Evolutionary conservation across 805 yeast genomes (phyloP).

Genomic region (Nakazawaea holstii): DNA sequence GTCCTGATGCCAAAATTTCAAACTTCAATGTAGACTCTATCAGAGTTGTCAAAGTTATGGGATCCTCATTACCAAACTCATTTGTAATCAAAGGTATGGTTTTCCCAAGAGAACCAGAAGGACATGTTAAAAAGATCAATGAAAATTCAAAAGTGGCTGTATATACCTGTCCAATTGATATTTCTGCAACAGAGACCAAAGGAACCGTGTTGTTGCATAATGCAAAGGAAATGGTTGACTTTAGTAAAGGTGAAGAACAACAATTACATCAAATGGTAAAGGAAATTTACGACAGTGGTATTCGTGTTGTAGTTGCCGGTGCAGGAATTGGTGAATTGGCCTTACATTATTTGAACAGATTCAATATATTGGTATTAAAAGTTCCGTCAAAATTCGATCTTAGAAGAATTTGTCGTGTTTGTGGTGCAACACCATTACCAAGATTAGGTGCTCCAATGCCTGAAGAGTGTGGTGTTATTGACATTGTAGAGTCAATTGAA

Average conservation of each 20-base stretch:
- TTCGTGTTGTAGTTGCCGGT: constrained; percentile 89
- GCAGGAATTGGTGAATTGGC: constrained; percentile 91
- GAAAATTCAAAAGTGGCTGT: constrained; percentile 81
- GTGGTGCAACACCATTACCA: constrained; percentile 96
- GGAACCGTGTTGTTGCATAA: constrained; percentile 95
- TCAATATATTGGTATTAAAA: constrained; percentile 76
- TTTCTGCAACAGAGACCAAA: constrained; percentile 94
- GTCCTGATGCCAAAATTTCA: constrained; percentile 32
- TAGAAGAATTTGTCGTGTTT: constrained; percentile 90
- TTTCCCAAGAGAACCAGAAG: constrained; percentile 96
- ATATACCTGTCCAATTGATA: constrained; percentile 90
- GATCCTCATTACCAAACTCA: constrained; percentile 68
- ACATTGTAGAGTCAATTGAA: constrained; percentile 83
- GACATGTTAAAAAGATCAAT: constrained; percentile 62
- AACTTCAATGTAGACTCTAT: constrained; percentile 86
- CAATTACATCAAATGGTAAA: constrained; percentile 83
- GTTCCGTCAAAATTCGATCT: constrained; percentile 93
- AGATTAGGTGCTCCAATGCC: constrained; percentile 93
- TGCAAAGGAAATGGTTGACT: constrained; percentile 95
- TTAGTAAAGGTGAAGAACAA: constrained; percentile 93
- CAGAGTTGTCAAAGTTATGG: constrained; percentile 96
- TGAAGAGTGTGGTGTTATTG: constrained; percentile 87
- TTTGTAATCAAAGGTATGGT: constrained; percentile 95
- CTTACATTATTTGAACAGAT: constrained; percentile 85
- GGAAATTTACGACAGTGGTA: constrained; percentile 79